These are phyloP conservation scores for Cladorrhinum samala DNA, from an alignment of 495 filamentous ascomycete species.

Conservation along the genomic window DNA sequence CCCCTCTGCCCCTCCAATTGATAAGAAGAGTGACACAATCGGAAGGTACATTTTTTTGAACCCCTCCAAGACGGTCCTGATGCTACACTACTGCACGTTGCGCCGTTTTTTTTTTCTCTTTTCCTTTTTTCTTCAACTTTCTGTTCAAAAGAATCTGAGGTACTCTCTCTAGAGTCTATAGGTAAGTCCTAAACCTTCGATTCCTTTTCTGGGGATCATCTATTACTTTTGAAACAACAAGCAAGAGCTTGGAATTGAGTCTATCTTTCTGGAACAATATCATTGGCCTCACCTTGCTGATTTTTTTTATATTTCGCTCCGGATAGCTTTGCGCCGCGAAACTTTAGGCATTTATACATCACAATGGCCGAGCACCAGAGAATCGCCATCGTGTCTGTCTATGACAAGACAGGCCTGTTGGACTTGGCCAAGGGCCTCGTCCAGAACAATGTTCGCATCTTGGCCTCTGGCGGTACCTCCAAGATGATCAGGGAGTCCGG, in stretches of 20 bases:
- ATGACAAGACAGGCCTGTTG: conserved; percentile 94
- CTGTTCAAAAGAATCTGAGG: background rate
- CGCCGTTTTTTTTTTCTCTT: background rate
- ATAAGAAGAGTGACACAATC: background rate
- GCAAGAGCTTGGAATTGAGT: no score
- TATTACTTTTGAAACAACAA: no score
- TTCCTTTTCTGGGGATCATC: no score
- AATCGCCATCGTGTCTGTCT: conserved; percentile 92
- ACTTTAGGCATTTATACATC: conserved; percentile 12
- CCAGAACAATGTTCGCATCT: conserved; percentile 82
- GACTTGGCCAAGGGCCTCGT: conserved; percentile 93
- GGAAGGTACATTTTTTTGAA: background rate
- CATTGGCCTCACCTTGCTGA: no score
- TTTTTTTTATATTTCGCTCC: background rate
- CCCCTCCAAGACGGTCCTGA: background rate
- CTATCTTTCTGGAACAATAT: no score
- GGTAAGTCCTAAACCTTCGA: background rate
- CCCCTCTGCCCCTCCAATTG: background rate
- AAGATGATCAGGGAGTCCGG: conserved; percentile 93
- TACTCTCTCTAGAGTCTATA: background rate
- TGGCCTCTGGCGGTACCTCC: conserved; percentile 90
- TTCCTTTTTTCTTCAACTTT: background rate
- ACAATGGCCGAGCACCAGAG: conserved; percentile 35
- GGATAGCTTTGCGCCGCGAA: conserved; percentile 6
- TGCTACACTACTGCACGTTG: background rate